Evolutionary conservation across 169 alveolate species (phyloP), one percentile per base, ranked within the genome.

Genomic region (Cryptosporidium sp.): DNA sequence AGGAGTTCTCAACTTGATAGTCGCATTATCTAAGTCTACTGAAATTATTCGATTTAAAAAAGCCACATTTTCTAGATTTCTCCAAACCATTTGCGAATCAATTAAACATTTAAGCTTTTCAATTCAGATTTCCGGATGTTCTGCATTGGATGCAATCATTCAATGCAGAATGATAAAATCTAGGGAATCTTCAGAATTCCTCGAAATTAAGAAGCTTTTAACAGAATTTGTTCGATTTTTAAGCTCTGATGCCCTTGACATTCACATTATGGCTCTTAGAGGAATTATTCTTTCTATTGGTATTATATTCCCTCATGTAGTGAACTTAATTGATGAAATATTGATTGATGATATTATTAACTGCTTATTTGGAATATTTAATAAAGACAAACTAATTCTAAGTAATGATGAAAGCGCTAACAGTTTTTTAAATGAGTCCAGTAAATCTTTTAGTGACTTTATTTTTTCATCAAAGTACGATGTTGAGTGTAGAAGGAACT

Each of bases 51-150:
- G 70, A 21, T 92, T 85, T 62, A 80, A 85, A 62, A 69, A 58
- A 16, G 93, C 93, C 12, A 92, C 94, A 33, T 74, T 91, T 50
- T 50, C 71, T 37, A 59, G 94, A 52, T 92, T 80, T 65, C 73
- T 92, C 4, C 85, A 84, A 23, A 80, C 92, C 35, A 55, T 91
- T 52, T 12, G 55, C 70, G 94, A 92, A 1, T 61, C 92, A 9
- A 70, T 92, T 51, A 59, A 61, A 12, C 91, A 91, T 6, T 84
- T 92, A 33, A 33, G 84, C 58, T 75, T 69, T 33, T n/a, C 84
- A 26, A 85, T 92, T 8, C 94, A 92, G 74, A 73, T 84, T 29
- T 86, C 94, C 0, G 93, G 92, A 3, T 75, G 86, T 4, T 87
- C 91, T 23, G 92, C 93, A 41, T 50, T 92, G 6, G 85, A 91